Percentiles rank a stretch among this genome's conserved stretches.
Evolutionary conservation across 257 asterid genomes (phyloP).

Genomic region (Przewalskia tangutica): DNA sequence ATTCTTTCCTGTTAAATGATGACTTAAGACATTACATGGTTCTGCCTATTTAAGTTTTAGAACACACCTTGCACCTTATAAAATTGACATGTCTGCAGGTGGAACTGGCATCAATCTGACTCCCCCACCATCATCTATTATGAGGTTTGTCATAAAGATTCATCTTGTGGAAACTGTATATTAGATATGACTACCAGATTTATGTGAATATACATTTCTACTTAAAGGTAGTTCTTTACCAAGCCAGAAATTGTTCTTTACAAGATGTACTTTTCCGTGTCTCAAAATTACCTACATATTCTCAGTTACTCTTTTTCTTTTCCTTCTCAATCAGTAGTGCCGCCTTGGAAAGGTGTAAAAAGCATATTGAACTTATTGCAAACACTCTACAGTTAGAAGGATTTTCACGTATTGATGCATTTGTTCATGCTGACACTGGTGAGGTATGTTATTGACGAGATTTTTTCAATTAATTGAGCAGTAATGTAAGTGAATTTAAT

Average conservation of each 20-base stretch:
- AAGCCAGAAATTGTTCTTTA: background rate
- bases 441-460: conserved; percentile 37
- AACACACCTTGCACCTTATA: conserved; percentile 4
- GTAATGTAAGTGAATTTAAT: background rate
- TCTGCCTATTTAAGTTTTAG: background rate
- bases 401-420: conserved; percentile 84
- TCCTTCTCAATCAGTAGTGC: conserved; percentile 31
- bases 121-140: conserved; percentile 78
- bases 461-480: background rate
- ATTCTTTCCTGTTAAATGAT: background rate
- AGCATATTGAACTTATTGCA: conserved; percentile 64
- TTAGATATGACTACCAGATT: background rate
- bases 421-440: conserved; percentile 71
- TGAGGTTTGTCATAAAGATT: conserved; percentile 32
- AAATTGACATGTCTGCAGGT: conserved; percentile 36
- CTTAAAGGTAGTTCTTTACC: background rate
- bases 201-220: background rate
- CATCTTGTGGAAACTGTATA: background rate
- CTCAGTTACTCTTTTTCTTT: conserved; percentile 3
- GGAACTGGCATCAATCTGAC: conserved; percentile 95
- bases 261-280: background rate
- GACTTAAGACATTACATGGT: background rate
- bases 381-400: conserved; percentile 73
- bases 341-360: conserved; percentile 57
- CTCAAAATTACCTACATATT: background rate